Percentiles rank a stretch among this genome's conserved stretches.
phyloP scores from a whole-genome alignment of 1,139 yeast genomes.

The Waltiozyma solani region DNA sequence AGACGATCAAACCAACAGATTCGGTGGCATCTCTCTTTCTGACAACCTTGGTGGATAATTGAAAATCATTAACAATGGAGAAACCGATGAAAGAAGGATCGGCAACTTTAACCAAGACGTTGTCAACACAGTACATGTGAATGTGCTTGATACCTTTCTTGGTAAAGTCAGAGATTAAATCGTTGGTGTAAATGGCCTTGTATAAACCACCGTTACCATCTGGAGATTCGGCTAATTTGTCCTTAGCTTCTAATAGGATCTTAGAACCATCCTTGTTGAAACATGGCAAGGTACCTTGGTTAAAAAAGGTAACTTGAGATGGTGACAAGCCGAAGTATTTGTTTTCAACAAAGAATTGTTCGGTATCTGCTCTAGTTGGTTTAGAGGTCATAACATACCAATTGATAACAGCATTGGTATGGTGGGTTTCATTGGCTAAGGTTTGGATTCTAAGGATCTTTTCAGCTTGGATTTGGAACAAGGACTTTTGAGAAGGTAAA shows the following conservation, averaged over 20 bases:
- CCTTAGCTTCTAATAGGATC: constrained; percentile 49
- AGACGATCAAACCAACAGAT: constrained; percentile 85
- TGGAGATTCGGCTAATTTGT: constrained; percentile 72
- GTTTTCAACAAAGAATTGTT: constrained; percentile 50
- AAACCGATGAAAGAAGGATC: constrained; percentile 92
- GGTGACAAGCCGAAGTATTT: constrained; percentile 59
- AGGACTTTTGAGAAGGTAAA: constrained; percentile 72
- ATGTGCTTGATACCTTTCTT: constrained; percentile 74
- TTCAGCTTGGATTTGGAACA: constrained; percentile 92
- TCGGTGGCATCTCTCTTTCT: constrained; percentile 85
- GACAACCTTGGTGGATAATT: constrained; percentile 90
- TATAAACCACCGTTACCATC: constrained; percentile 98
- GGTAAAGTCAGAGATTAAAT: constrained; percentile 58
- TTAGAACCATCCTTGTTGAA: constrained; percentile 60
- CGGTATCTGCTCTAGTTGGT: constrained; percentile 80
- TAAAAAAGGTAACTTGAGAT: constrained; percentile 64
- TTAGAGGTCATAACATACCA: constrained; percentile 96
- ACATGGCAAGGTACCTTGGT: constrained; percentile 95
- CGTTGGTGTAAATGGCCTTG: constrained; percentile 62
- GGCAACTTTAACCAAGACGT: constrained; percentile 83
- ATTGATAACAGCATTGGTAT: constrained; percentile 33
- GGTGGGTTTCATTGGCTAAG: constrained; percentile 33
- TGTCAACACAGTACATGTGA: constrained; percentile 97
- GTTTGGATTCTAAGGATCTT: constrained; percentile 56
- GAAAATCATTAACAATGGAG: constrained; percentile 54